Base-by-base conservation (phyloP, 1,284 basidiomycete species). In the Schizopora paradoxa region DNA sequence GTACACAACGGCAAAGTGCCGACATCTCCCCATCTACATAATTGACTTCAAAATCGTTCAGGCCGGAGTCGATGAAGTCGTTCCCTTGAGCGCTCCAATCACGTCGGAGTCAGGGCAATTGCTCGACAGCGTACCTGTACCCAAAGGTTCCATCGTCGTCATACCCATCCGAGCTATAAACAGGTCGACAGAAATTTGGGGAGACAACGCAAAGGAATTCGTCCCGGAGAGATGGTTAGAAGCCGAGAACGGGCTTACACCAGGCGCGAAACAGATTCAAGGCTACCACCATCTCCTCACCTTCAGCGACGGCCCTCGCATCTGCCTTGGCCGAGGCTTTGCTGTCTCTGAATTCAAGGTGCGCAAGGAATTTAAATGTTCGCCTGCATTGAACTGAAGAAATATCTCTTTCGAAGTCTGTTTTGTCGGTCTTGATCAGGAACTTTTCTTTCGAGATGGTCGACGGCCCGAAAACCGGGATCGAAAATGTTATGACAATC, bases 381-480 rank as follows among this genome's bases (percentile, higher is more conserved):
- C n/a, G n/a, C n/a, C n/a, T n/a, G n/a, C n/a, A n/a, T n/a, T n/a
- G n/a, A n/a, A n/a, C n/a, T n/a, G n/a, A n/a, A n/a, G n/a, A n/a
- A n/a, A n/a, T n/a, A n/a, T n/a, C n/a, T n/a, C n/a, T n/a, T n/a
- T 13, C 10, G 31, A 29, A 49, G 47, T 41, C 51, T 47, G 46
- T 45, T 27, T 44, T 38, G 6, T 45, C 47, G 13, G 52, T 53
- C 6, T 44, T 58, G 5, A 53, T 58, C 25, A 51, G 55, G 14
- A 52, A 55, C 41, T 58, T 49, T 37, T 29, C 32, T 5, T 57
- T 58, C 40, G 45, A 41, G 18, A 36, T 55, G 35, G 45, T 47
- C 8, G 56, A 56, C 36, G 51, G 55, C 4, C 45, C 53, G 13
- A 50, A 54, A 6, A 55, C 56, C 4, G 54, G 56, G 42, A 33